Evolutionary conservation across 2,329 filamentous ascomycete genomes (phyloP).

Genomic region (Colletotrichum shisoi): DNA sequence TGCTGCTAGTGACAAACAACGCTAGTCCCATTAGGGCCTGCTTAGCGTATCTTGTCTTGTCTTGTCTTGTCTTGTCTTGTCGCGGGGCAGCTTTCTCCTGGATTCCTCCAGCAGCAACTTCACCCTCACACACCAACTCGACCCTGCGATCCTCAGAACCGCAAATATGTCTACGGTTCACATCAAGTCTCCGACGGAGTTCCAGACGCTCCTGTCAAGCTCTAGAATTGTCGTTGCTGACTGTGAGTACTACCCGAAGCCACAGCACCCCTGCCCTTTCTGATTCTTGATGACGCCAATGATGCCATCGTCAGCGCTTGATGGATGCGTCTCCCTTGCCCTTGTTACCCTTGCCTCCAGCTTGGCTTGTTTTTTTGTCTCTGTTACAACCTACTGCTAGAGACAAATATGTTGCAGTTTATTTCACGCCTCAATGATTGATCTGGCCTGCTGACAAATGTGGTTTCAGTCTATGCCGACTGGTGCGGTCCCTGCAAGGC

Average conservation of each 20-base stretch:
- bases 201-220: conserved; percentile 71
- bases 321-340: background rate
- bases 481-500: conserved; percentile 86
- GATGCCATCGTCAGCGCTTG: background rate
- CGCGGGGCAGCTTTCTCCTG: conserved; percentile 34
- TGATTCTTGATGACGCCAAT: conserved; percentile 29
- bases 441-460: conserved; percentile 43
- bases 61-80: conserved; percentile 7
- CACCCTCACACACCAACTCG: conserved; percentile 17
- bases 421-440: background rate
- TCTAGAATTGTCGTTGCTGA: conserved; percentile 85
- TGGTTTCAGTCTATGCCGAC: conserved; percentile 77
- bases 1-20: background rate
- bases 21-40: conserved; percentile 30
- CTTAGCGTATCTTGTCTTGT: conserved; percentile 15
- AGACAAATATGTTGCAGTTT: background rate
- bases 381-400: no score
- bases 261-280: conserved; percentile 45
- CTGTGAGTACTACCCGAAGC: conserved; percentile 67
- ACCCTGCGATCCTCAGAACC: conserved; percentile 38
- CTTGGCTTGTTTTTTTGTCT: background rate
- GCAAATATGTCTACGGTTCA: conserved; percentile 43
- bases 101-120: conserved; percentile 31
- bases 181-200: conserved; percentile 65
- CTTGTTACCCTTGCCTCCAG: no score